Conservation (phyloP, 768 basidiomycete genomes). For the Pulveroboletus frians region DNA sequence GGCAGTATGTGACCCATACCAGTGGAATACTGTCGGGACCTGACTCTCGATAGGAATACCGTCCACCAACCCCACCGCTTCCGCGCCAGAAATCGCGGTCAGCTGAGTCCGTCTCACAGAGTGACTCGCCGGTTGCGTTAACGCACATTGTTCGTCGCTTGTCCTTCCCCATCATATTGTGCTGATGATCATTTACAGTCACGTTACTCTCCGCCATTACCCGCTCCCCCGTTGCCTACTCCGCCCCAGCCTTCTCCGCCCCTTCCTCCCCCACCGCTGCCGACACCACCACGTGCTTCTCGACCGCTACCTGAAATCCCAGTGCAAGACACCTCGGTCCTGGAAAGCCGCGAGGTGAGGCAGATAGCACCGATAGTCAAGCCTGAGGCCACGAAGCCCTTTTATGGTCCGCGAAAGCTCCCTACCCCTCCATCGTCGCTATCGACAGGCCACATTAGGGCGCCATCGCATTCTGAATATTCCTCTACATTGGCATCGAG, state of each 20-base stretch:
- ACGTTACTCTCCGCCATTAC: slow-evolving; percentile 23
- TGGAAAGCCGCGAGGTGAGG: slow-evolving; percentile 18
- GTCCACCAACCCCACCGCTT: slow-evolving; percentile 57
- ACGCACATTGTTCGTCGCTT: slow-evolving; percentile 23
- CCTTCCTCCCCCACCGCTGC: slow-evolving; percentile 24
- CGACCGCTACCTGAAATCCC: slow-evolving; percentile 29
- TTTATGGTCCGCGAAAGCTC: slow-evolving; percentile 26
- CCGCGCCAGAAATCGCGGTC: slow-evolving; percentile 35
- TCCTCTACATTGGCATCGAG: slow-evolving; percentile 25
- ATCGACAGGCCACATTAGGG: slow-evolving; percentile 18
- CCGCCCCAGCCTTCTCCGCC: slow-evolving; percentile 19
- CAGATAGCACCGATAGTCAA: slow-evolving; percentile 6
- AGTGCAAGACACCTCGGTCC: slow-evolving; percentile 12
- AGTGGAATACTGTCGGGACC: slow-evolving; percentile 1
- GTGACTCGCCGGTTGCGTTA: slow-evolving; percentile 27
- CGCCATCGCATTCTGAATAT: slow-evolving; percentile 20
- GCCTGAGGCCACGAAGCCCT: slow-evolving; percentile 18
- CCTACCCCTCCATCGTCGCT: slow-evolving; percentile 29
- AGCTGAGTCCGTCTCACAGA: slow-evolving; percentile 27
- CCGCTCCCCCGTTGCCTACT: slow-evolving; percentile 8
- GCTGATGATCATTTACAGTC: slow-evolving; percentile 15
- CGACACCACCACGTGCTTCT: slow-evolving; percentile 26
- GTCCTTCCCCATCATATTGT: neutral
- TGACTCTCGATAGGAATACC: slow-evolving; percentile 38
- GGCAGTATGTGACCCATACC: slow-evolving; percentile 16